Evolutionary conservation across 1,139 yeast species (phyloP).

Genomic region (Nadsonia starkeyi-henricii): DNA sequence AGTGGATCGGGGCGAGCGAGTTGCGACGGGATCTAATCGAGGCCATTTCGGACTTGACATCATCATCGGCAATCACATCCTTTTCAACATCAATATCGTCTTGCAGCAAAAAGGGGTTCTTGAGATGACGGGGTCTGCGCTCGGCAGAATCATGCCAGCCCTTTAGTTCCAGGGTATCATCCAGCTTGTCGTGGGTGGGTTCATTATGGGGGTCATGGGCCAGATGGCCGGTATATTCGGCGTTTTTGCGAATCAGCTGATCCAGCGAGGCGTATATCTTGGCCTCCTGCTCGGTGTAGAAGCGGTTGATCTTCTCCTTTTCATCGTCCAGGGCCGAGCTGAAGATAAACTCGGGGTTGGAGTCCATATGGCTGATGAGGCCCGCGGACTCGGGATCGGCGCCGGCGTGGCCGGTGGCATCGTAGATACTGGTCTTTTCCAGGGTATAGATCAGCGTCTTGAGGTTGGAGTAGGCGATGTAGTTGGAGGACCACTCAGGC

Average conservation of each 20-base stretch:
- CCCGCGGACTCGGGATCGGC: constrained; percentile 24
- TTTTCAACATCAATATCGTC: no score
- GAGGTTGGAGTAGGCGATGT: constrained; percentile 49
- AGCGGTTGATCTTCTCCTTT: constrained; percentile 40
- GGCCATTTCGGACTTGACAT: neutral
- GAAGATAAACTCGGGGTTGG: constrained; percentile 39
- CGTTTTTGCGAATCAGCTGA: constrained; percentile 29
- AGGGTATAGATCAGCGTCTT: constrained; percentile 45
- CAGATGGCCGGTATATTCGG: constrained; percentile 7
- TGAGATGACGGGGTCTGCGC: constrained; percentile 3
- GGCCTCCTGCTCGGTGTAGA: constrained; percentile 36
- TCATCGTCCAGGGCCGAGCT: constrained; percentile 40
- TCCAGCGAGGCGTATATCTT: constrained; percentile 35
- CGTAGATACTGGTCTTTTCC: constrained; percentile 23
- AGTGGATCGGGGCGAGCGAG: no score
- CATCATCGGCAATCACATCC: no score
- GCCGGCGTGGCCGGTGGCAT: constrained; percentile 7
- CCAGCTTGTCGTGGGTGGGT: no score
- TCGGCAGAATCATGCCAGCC: neutral
- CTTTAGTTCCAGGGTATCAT: neutral
- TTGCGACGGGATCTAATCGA: neutral
- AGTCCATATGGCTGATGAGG: constrained; percentile 21
- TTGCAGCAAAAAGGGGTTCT: neutral
- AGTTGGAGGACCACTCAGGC: constrained; percentile 64
- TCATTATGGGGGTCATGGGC: neutral